Percentiles rank a stretch among this genome's conserved stretches.
Evolutionary conservation across 2,329 filamentous ascomycete species (phyloP).

Genomic region (Laburnicola sp.): DNA sequence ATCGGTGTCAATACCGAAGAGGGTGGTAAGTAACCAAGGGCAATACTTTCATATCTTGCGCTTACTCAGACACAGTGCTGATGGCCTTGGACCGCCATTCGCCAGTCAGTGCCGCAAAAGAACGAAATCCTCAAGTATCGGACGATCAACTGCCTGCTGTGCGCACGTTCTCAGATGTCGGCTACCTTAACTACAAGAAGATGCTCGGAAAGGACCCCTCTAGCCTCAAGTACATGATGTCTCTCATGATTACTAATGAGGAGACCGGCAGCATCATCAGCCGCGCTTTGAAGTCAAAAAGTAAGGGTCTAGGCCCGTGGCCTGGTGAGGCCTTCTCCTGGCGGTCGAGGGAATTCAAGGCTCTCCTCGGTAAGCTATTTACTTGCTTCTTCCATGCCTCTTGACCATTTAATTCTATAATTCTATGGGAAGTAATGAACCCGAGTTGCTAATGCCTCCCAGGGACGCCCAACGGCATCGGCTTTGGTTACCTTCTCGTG

Average conservation of each 20-base stretch:
- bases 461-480: conserved; percentile 6
- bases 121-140: conserved; percentile 14
- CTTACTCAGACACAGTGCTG: conserved; percentile 10
- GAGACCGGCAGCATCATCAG: conserved; percentile 18
- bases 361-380: conserved; percentile 23
- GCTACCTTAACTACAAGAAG: conserved; percentile 10
- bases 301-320: conserved; percentile 14
- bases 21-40: conserved; percentile 3
- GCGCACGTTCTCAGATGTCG: conserved; percentile 24
- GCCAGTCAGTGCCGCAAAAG: conserved; percentile 15
- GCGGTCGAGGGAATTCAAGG: conserved; percentile 14
- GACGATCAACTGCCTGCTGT: conserved; percentile 15
- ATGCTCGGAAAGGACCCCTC: conserved; percentile 8
- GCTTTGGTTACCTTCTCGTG: conserved; percentile 15
- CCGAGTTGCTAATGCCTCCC: not conserved
- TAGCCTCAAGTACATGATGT: conserved; percentile 21
- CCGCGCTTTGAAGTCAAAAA: conserved; percentile 11
- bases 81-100: conserved; percentile 20
- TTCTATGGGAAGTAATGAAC: not conserved
- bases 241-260: conserved; percentile 18
- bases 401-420: not conserved
- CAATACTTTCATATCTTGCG: not conserved
- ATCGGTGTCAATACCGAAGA: conserved; percentile 20
- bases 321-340: conserved; percentile 22
- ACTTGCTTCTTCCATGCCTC: not conserved